phyloP scores from a whole-genome alignment of 2,329 filamentous ascomycete species.

The Stagonosporopsis cucurbitacearum region DNA sequence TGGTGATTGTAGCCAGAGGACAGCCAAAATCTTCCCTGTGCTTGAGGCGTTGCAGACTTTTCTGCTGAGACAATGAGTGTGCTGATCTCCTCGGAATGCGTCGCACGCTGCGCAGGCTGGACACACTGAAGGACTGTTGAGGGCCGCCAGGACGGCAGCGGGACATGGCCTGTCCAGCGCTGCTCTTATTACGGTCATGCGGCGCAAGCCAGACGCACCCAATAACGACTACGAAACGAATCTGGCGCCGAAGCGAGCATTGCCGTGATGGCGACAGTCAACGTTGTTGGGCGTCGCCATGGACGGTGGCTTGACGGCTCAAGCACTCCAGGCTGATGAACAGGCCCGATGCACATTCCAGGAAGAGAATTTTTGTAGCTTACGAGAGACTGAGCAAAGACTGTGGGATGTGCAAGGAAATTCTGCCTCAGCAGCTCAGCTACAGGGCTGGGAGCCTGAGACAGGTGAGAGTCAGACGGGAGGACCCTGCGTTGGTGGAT shows the following conservation, averaged over 20 bases:
- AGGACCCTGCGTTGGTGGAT: conserved; percentile 27
- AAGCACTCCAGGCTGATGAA: conserved; percentile 27
- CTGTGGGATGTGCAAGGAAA: conserved; percentile 13
- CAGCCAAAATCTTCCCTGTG: conserved; percentile 13
- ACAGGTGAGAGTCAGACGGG: conserved; percentile 35
- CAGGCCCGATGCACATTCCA: conserved; percentile 21
- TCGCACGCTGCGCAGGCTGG: not conserved
- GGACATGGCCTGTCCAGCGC: conserved; percentile 18
- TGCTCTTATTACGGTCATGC: conserved; percentile 24
- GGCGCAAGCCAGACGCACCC: conserved; percentile 20
- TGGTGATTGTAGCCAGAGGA: conserved; percentile 20
- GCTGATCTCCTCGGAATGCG: conserved; percentile 21
- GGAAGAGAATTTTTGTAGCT: conserved; percentile 23
- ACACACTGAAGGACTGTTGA: conserved; percentile 6
- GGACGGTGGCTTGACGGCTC: conserved; percentile 20
- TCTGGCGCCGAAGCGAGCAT: conserved; percentile 18
- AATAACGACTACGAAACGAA: conserved; percentile 16
- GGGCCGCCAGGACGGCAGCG: conserved; percentile 26
- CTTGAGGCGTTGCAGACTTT: conserved; percentile 22
- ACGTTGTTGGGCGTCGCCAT: conserved; percentile 29
- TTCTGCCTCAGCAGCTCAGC: conserved; percentile 26
- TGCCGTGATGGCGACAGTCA: conserved; percentile 26
- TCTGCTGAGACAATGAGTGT: conserved; percentile 18
- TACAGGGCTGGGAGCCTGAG: conserved; percentile 44
- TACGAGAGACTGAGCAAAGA: conserved; percentile 23